These are phyloP conservation scores for Metschnikowia kunwiensis DNA, from an alignment of 805 yeast species.

Conservation along the genomic window DNA sequence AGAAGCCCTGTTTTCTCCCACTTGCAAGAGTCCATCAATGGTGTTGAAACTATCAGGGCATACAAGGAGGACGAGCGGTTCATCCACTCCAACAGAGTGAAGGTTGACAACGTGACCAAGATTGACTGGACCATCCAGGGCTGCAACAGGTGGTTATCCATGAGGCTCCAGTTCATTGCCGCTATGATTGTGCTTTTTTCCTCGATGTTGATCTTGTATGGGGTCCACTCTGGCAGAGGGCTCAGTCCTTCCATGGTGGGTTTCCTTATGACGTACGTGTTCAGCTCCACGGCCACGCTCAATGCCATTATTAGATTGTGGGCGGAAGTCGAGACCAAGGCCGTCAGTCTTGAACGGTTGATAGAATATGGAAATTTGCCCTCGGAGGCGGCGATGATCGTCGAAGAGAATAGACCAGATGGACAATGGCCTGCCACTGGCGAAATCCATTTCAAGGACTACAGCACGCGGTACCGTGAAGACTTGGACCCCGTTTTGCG, in stretches of 20 bases:
- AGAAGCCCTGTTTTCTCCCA: slow-evolving; percentile 35
- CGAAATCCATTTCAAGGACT: slow-evolving; percentile 22
- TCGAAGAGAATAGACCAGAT: slow-evolving; percentile 32
- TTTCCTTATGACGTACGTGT: slow-evolving; percentile 36
- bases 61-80: slow-evolving; percentile 31
- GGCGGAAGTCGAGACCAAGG: slow-evolving; percentile 34
- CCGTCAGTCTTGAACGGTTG: slow-evolving; percentile 36
- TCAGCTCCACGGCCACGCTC: slow-evolving; percentile 30
- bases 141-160: slow-evolving; percentile 35
- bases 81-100: slow-evolving; percentile 21
- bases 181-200: slow-evolving; percentile 31
- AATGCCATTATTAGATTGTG: slow-evolving; percentile 32
- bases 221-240: slow-evolving; percentile 23
- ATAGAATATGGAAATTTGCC: slow-evolving; percentile 35
- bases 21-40: slow-evolving; percentile 36
- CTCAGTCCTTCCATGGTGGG: slow-evolving; percentile 37
- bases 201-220: slow-evolving; percentile 26
- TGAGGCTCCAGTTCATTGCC: slow-evolving; percentile 37
- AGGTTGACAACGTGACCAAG: slow-evolving; percentile 25
- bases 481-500: slow-evolving; percentile 27
- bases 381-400: slow-evolving; percentile 17
- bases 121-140: slow-evolving; percentile 23
- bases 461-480: slow-evolving; percentile 25
- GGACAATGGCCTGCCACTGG: slow-evolving; percentile 25
- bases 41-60: slow-evolving; percentile 36